These are phyloP conservation scores for Trametes hirsuta DNA, from an alignment of 1,284 basidiomycete genomes.

Conservation along the genomic window DNA sequence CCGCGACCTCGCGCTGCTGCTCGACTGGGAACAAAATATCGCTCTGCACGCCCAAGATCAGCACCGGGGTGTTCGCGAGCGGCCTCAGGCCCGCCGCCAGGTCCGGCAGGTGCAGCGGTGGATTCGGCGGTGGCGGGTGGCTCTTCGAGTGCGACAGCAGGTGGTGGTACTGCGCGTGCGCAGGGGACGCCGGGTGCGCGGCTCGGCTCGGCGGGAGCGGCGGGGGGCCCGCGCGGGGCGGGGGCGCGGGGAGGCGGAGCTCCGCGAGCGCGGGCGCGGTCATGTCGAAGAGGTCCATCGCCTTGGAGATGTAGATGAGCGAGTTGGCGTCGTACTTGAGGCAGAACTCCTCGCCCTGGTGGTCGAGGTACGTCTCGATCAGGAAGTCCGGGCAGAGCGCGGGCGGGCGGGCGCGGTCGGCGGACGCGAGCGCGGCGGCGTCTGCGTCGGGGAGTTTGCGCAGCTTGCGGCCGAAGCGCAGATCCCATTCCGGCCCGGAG, in stretches of 20 bases:
- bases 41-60: slow-evolving; percentile 94
- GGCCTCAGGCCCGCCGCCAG: slow-evolving; percentile 85
- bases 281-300: slow-evolving; percentile 99
- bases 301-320: slow-evolving; percentile 97
- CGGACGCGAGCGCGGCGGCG: slow-evolving; percentile 30
- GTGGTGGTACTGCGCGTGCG: slow-evolving; percentile 32
- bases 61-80: slow-evolving; percentile 76
- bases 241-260: slow-evolving; percentile 53
- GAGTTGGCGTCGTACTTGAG: slow-evolving; percentile 99
- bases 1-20: slow-evolving; percentile 94
- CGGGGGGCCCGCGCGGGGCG: slow-evolving; percentile 30
- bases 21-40: slow-evolving; percentile 98
- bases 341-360: slow-evolving; percentile 98
- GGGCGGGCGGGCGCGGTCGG: slow-evolving; percentile 52
- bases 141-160: slow-evolving; percentile 65
- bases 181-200: slow-evolving; percentile 32
- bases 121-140: slow-evolving; percentile 69
- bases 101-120: slow-evolving; percentile 77
- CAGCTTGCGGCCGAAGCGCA: slow-evolving; percentile 87
- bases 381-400: slow-evolving; percentile 96
- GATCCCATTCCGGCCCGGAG: slow-evolving; percentile 99
- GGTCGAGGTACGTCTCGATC: slow-evolving; percentile 98
- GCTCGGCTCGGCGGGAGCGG: slow-evolving; percentile 31
- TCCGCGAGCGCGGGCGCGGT: slow-evolving; percentile 77
- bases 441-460: slow-evolving; percentile 44